Evolutionary conservation across 108 stramenopile species (phyloP).

Genomic region (Mediolabrus comicus): DNA sequence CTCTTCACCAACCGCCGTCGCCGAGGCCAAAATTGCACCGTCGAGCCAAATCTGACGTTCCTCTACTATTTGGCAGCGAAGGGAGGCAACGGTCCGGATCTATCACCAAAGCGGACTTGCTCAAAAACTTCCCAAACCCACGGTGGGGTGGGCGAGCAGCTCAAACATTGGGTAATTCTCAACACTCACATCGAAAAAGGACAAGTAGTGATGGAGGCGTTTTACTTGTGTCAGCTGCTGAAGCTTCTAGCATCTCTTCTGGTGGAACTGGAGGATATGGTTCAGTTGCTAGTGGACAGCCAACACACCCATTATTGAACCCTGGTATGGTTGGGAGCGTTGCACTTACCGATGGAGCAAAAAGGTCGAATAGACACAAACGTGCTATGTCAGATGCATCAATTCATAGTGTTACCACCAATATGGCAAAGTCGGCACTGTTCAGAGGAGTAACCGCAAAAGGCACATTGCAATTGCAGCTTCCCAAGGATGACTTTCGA

Average conservation of each 20-base stretch:
- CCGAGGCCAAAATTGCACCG: conserved; percentile 14
- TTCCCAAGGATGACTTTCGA: conserved; percentile 60
- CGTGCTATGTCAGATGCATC: conserved; percentile 32
- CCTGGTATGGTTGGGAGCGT: conserved; percentile 12
- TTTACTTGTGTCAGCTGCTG: conserved; percentile 1
- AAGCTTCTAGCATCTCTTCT: background rate
- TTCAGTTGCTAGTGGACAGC: background rate
- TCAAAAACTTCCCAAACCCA: conserved; percentile 42
- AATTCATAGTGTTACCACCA: conserved; percentile 29
- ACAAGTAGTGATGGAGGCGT: conserved; percentile 8
- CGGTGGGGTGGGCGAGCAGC: conserved; percentile 23
- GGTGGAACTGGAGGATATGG: background rate
- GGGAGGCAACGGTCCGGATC: background rate
- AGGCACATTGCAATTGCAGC: conserved; percentile 62
- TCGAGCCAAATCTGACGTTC: conserved; percentile 35
- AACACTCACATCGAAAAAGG: conserved; percentile 1
- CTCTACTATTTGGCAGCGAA: conserved; percentile 2
- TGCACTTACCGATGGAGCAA: background rate
- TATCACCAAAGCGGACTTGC: conserved; percentile 33
- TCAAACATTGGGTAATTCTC: conserved; percentile 32
- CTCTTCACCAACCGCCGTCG: too few relatives aligned
- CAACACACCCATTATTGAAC: background rate
- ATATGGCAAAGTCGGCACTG: conserved; percentile 64
- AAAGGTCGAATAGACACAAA: conserved; percentile 4
- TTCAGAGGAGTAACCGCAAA: conserved; percentile 57